phyloP scores from a whole-genome alignment of 2,329 filamentous ascomycete genomes.

The Lasiodiplodia citricola region DNA sequence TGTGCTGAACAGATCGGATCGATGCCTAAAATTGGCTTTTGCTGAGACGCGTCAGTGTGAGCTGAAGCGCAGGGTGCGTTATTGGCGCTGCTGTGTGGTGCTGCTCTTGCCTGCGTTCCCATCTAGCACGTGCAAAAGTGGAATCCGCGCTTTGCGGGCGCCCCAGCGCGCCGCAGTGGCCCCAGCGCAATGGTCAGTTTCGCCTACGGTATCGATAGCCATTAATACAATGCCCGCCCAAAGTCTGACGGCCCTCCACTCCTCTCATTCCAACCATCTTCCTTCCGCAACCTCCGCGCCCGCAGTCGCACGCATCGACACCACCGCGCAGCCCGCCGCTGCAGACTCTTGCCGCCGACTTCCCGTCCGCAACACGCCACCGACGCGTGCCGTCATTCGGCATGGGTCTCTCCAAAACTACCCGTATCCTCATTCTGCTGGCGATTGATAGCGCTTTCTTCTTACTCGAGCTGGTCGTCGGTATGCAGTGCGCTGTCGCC shows the following conservation, averaged over 20 bases:
- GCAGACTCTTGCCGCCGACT: not conserved
- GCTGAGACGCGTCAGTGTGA: slow-evolving; percentile 4
- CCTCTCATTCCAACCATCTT: not conserved
- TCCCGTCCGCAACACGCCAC: not conserved
- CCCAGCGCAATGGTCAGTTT: not conserved
- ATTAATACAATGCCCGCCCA: slow-evolving; percentile 12
- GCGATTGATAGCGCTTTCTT: slow-evolving; percentile 90
- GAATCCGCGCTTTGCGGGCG: not conserved
- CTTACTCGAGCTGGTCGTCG: slow-evolving; percentile 82
- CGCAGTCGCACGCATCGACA: not conserved
- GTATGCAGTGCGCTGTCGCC: slow-evolving; percentile 41
- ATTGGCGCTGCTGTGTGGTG: not conserved
- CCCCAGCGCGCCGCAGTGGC: no score
- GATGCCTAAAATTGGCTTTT: slow-evolving; percentile 1
- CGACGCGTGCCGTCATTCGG: slow-evolving; percentile 27
- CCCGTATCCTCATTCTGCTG: slow-evolving; percentile 90
- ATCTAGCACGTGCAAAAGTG: not conserved
- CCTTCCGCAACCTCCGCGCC: not conserved
- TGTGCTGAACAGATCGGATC: not conserved
- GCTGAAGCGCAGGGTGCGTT: not conserved
- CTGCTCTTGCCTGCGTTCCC: not conserved
- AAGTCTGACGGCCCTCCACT: not conserved
- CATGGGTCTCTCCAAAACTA: slow-evolving; percentile 92
- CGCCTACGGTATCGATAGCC: slow-evolving; percentile 15
- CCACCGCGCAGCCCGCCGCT: not conserved